phyloP scores from a whole-genome alignment of 352 stramenopile species.

The Pythium myriotylum region DNA sequence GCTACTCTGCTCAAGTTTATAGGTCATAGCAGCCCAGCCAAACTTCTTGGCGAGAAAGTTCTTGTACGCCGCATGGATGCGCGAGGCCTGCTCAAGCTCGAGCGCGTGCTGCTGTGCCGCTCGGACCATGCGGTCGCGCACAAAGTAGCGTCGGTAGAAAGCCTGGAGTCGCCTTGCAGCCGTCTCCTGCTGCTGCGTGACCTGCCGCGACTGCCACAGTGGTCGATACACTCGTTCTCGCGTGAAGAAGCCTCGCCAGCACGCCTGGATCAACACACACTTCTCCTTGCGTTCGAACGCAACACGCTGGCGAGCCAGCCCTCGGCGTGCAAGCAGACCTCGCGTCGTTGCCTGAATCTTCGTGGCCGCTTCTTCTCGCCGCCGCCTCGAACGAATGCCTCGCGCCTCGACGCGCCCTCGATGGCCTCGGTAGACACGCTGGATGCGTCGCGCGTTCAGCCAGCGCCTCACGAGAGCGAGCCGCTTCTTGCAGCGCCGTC shows the following conservation, averaged over 20 bases:
- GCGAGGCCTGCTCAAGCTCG: conserved; percentile 28
- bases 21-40: conserved; percentile 48
- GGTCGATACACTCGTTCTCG: conserved; percentile 1
- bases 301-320: conserved; percentile 18
- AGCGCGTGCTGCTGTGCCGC: conserved; percentile 11
- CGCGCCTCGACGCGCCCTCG: conserved; percentile 24
- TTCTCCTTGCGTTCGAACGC: neutral
- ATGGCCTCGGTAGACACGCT: conserved; percentile 44
- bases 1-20: conserved; percentile 43
- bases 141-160: conserved; percentile 34
- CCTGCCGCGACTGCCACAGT: neutral
- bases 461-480: conserved; percentile 31
- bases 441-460: conserved; percentile 43
- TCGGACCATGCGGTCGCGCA: conserved; percentile 28
- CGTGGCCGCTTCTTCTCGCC: conserved; percentile 16
- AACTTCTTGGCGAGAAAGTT: conserved; percentile 72
- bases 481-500: neutral
- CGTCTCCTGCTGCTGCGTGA: conserved; percentile 27
- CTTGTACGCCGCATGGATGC: conserved; percentile 54
- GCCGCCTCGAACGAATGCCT: neutral
- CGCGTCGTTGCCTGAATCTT: conserved; percentile 30
- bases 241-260: conserved; percentile 33
- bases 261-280: conserved; percentile 25
- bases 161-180: conserved; percentile 47
- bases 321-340: conserved; percentile 24